Base-by-base conservation (phyloP, 2,329 filamentous ascomycete genomes). In the Neonectria neomacrospora region DNA sequence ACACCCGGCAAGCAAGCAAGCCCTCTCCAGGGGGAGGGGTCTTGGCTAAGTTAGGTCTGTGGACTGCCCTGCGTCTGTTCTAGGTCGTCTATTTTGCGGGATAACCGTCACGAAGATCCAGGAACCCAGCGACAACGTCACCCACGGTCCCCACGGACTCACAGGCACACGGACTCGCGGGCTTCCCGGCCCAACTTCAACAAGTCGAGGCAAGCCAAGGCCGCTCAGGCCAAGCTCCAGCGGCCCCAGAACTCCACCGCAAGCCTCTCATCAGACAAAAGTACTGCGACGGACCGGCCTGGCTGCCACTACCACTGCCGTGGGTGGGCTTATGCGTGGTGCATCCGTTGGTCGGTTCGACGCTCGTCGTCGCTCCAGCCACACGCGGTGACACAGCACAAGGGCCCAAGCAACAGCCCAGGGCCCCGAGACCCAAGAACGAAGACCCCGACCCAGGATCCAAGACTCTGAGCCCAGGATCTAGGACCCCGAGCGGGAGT, bases 211-310 rank as follows among this genome's bases (percentile, higher is more conserved):
- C n/a, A 41, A 54, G 51, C 51, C 34, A 41, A 54, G 22, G 51
- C 22, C 51, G 34, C 51, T 50, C 47, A 50, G 47, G 34, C 53
- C 53, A 42, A 45, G 28, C 30, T 55, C n/a, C 26, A 50, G 37
- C 54, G 28, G 30, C 41, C 30, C 54, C 42, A 48, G 44, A 51
- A 51, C 54, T 57, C 59, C 53, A 52, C 53, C 34, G 37, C 50
- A 57, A 48, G 54, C 52, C 59, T 59, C 47, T 57, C 59, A 61
- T 61, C 53, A 61, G 58, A 61, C 58, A 61, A 61, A 61, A 61
- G 58, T 61, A 28, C 58, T 61, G 39, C 34, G 58, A 60, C 41
- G 14, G 47, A 55, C 42, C 52, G 52, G 54, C 51, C 58, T 53
- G 50, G 44, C 44, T 61, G 53, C 53, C 37, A 41, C n/a, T 41